These are phyloP conservation scores for Scedosporium boydii DNA, from an alignment of 2,329 filamentous ascomycete genomes.

Conservation along the genomic window DNA sequence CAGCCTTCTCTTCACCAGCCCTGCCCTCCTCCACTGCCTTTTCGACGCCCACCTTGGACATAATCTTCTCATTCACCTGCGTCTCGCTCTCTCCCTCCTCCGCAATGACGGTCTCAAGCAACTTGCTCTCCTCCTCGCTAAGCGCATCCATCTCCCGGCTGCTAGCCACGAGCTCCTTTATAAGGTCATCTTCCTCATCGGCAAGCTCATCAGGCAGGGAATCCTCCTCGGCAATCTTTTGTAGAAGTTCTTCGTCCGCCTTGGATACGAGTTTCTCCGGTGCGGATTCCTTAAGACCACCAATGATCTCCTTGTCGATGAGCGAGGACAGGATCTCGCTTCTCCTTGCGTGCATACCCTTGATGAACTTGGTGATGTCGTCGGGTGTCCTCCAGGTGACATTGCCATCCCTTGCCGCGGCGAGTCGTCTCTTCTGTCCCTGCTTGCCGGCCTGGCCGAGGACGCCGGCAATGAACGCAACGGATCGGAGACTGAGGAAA, in stretches of 20 bases:
- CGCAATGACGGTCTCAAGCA: background rate
- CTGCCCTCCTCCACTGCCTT: background rate
- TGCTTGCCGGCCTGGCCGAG: slow-evolving; percentile 75
- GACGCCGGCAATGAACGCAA: slow-evolving; percentile 74
- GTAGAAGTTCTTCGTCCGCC: background rate
- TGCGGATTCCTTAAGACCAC: background rate
- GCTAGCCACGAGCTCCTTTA: slow-evolving; percentile 1
- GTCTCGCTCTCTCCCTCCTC: background rate
- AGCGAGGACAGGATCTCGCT: slow-evolving; percentile 1
- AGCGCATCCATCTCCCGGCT: slow-evolving; percentile 2
- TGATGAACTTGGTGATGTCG: slow-evolving; percentile 31
- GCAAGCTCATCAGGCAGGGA: background rate
- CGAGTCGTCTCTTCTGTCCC: slow-evolving; percentile 60
- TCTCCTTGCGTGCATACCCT: background rate
- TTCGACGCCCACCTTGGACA: slow-evolving; percentile 2
- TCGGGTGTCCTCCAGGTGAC: slow-evolving; percentile 51
- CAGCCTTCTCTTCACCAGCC: background rate
- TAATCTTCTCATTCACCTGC: background rate
- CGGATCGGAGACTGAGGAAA: slow-evolving; percentile 59
- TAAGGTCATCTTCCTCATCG: slow-evolving; percentile 2
- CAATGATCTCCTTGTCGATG: slow-evolving; percentile 3
- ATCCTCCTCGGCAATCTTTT: background rate
- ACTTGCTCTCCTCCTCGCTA: background rate
- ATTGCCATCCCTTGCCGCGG: slow-evolving; percentile 49
- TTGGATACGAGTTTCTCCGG: background rate